Percentiles rank a stretch among this genome's conserved stretches.
These are phyloP conservation scores for Aspergillus alliaceus DNA, from an alignment of 2,329 filamentous ascomycete species.

Conservation along the genomic window DNA sequence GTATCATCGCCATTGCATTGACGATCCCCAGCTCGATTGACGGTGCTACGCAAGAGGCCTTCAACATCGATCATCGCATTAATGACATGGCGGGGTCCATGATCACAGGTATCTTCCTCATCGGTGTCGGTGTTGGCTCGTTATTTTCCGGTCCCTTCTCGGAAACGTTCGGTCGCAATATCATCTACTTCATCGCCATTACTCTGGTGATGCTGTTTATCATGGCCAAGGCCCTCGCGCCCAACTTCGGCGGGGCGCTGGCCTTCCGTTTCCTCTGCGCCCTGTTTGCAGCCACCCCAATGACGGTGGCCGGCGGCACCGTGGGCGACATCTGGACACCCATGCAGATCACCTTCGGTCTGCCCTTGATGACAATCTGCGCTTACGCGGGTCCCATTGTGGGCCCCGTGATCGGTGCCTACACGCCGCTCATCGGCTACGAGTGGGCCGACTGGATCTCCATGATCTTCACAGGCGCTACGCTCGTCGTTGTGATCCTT, in stretches of 20 bases:
- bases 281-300: constrained; percentile 46
- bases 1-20: too few relatives aligned
- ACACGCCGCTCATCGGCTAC: too few relatives aligned
- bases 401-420: too few relatives aligned
- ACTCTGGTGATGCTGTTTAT: constrained; percentile 50
- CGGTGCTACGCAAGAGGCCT: too few relatives aligned
- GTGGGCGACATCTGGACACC: too few relatives aligned
- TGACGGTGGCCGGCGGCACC: constrained; percentile 47
- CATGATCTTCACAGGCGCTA: constrained; percentile 39
- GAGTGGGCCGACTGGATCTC: constrained; percentile 50
- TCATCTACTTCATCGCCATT: constrained; percentile 50
- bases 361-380: too few relatives aligned
- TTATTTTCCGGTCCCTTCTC: constrained; percentile 51
- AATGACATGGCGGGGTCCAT: too few relatives aligned
- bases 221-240: constrained; percentile 48
- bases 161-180: constrained; percentile 50
- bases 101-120: too few relatives aligned
- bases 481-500: constrained; percentile 38
- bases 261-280: constrained; percentile 53
- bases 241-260: constrained; percentile 50
- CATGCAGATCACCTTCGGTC: too few relatives aligned
- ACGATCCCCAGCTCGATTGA: too few relatives aligned
- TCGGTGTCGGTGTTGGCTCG: constrained; percentile 51
- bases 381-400: too few relatives aligned
- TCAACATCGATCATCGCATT: too few relatives aligned